phyloP scores from a whole-genome alignment of 2,329 filamentous ascomycete species.

The Helotiales sp. region DNA sequence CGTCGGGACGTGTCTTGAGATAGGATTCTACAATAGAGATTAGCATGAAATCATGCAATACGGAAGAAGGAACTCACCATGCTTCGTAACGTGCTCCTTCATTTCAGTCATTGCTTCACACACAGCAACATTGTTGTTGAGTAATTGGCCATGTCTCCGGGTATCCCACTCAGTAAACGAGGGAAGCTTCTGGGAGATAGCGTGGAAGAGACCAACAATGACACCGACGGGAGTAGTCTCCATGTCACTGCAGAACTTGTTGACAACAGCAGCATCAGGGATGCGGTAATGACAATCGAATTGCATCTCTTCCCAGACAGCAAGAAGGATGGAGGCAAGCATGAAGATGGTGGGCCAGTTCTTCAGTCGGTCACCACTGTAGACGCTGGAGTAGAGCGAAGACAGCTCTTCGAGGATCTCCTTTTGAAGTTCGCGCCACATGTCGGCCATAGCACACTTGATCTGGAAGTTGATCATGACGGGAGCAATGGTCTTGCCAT shows the following conservation, averaged over 20 bases:
- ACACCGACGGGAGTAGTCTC: constrained; percentile 94
- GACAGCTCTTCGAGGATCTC: constrained; percentile 95
- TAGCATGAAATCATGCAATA: constrained; percentile 38
- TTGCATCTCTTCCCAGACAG: constrained; percentile 98
- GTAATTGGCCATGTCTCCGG: constrained; percentile 81
- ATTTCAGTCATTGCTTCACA: constrained; percentile 98
- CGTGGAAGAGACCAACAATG: constrained; percentile 94
- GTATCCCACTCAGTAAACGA: constrained; percentile 94
- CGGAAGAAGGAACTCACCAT: constrained; percentile 65
- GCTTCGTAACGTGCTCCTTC: constrained; percentile 85
- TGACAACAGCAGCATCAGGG: constrained; percentile 77
- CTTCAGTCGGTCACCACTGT: constrained; percentile 95
- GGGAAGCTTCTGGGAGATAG: constrained; percentile 95
- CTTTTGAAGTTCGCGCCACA: constrained; percentile 97
- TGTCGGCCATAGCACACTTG: constrained; percentile 93
- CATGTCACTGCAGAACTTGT: constrained; percentile 97
- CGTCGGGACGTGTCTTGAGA: constrained; percentile 71
- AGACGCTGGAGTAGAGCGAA: constrained; percentile 91
- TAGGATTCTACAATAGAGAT: constrained; percentile 71
- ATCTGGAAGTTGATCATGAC: constrained; percentile 99
- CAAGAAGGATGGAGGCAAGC: constrained; percentile 86
- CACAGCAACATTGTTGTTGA: constrained; percentile 88
- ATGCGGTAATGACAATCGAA: constrained; percentile 97
- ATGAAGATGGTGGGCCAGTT: constrained; percentile 99
- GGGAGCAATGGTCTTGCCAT: constrained; percentile 85